Evolutionary conservation across 805 yeast genomes (phyloP).

Genomic region (Metschnikowia vanudenii): DNA sequence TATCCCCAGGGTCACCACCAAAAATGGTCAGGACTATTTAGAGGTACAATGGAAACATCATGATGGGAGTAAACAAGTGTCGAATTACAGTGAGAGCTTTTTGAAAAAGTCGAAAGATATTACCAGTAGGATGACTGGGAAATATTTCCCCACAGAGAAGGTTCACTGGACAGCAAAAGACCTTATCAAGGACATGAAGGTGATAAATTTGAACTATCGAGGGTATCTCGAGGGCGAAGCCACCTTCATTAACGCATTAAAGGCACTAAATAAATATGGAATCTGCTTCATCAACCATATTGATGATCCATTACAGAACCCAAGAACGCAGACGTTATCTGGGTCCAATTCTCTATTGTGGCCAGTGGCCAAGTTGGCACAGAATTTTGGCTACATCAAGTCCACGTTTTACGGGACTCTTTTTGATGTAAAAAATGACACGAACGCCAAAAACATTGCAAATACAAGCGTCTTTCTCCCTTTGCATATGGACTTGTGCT

Average conservation of each 20-base stretch:
- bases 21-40: constrained; percentile 27
- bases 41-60: constrained; percentile 39
- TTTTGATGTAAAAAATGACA: constrained; percentile 59
- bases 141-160: constrained; percentile 33
- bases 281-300: constrained; percentile 52
- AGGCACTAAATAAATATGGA: constrained; percentile 54
- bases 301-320: constrained; percentile 41
- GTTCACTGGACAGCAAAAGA: constrained; percentile 41
- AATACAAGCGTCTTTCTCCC: constrained; percentile 64
- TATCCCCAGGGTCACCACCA: constrained; percentile 31
- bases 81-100: constrained; percentile 46
- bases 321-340: constrained; percentile 31
- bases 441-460: constrained; percentile 63
- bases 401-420: constrained; percentile 69
- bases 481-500: constrained; percentile 73
- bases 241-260: constrained; percentile 39
- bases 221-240: constrained; percentile 36
- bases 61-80: constrained; percentile 25
- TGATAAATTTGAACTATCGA: constrained; percentile 31
- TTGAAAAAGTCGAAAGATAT: constrained; percentile 43
- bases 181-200: constrained; percentile 22
- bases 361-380: constrained; percentile 43
- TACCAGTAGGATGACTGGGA: constrained; percentile 33
- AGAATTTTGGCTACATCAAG: constrained; percentile 64
- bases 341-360: constrained; percentile 40